Evolutionary conservation across 179 eudicot species (phyloP).

Genomic region (Carnegiea gigantea): DNA sequence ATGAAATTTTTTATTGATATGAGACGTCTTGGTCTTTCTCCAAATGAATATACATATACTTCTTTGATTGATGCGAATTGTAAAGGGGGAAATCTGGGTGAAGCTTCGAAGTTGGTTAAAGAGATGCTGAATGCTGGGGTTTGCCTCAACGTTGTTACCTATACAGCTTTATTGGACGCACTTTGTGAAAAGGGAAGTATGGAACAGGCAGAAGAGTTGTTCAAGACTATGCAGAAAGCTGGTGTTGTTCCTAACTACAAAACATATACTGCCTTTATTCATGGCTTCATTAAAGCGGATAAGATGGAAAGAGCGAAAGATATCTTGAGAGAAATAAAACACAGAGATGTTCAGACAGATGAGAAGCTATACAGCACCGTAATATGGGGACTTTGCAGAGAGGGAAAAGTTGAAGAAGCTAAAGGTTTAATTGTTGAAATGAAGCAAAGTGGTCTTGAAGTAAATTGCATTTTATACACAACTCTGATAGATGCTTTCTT

Average conservation of each 20-base stretch:
- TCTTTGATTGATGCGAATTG: conserved; percentile 79
- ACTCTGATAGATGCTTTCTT: conserved; percentile 68
- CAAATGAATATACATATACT: conserved; percentile 87
- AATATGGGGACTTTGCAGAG: conserved; percentile 75
- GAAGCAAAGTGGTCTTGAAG: conserved; percentile 53
- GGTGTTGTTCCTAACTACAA: conserved; percentile 56
- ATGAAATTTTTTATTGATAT: conserved; percentile 83
- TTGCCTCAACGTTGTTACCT: conserved; percentile 69
- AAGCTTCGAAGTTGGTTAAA: conserved; percentile 62
- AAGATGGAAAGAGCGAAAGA: conserved; percentile 54
- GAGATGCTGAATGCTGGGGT: conserved; percentile 80
- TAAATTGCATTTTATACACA: conserved; percentile 57
- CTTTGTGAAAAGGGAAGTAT: conserved; percentile 73
- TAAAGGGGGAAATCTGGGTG: conserved; percentile 58
- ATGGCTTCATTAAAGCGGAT: conserved; percentile 70
- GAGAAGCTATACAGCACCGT: conserved; percentile 61
- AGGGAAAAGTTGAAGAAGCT: conserved; percentile 67
- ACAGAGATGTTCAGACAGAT: conserved; percentile 52
- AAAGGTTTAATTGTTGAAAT: conserved; percentile 53
- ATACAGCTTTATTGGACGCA: conserved; percentile 70
- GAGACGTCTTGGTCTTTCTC: conserved; percentile 77
- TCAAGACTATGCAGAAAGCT: conserved; percentile 49
- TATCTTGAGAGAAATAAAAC: conserved; percentile 53
- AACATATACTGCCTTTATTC: conserved; percentile 64
- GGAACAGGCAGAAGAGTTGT: conserved; percentile 72